Percentiles rank a stretch among this genome's conserved stretches.
phyloP scores from a whole-genome alignment of 345 rosid genomes.

The Eucalyptus marginata region DNA sequence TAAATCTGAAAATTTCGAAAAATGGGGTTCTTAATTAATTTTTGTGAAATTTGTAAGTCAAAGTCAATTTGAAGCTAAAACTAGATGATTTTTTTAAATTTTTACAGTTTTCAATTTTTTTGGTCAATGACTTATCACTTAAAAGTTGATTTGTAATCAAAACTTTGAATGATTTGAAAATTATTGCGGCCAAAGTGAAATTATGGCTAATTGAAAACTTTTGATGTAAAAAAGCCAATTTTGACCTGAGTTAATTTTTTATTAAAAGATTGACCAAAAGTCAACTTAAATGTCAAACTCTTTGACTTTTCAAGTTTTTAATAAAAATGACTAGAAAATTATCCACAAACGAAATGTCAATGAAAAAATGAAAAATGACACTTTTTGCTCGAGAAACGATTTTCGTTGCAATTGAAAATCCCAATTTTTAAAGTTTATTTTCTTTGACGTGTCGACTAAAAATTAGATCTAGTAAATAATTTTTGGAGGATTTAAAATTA shows the following conservation, averaged over 20 bases:
- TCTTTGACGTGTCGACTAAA: no score
- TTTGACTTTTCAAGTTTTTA: not conserved
- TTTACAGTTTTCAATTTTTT: not conserved
- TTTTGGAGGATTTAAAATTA: not conserved
- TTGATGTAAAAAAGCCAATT: not conserved
- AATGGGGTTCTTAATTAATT: not conserved
- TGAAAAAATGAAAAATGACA: no score
- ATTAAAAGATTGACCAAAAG: no score
- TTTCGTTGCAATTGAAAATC: no score
- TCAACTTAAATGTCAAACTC: no score
- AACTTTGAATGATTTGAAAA: not conserved
- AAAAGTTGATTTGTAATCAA: not conserved
- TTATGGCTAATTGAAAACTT: not conserved
- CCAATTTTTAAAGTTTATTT: no score
- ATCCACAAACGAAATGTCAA: not conserved
- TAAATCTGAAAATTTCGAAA: no score
- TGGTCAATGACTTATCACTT: not conserved
- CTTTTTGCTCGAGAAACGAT: fast-evolving
- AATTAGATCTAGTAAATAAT: no score
- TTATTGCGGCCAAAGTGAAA: not conserved
- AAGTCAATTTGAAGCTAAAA: not conserved
- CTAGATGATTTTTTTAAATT: not conserved
- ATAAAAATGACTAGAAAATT: no score
- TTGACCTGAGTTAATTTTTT: not conserved
- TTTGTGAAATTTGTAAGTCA: not conserved